These are phyloP conservation scores for Phialophora macrospora DNA, from an alignment of 2,329 filamentous ascomycete species.

Conservation along the genomic window DNA sequence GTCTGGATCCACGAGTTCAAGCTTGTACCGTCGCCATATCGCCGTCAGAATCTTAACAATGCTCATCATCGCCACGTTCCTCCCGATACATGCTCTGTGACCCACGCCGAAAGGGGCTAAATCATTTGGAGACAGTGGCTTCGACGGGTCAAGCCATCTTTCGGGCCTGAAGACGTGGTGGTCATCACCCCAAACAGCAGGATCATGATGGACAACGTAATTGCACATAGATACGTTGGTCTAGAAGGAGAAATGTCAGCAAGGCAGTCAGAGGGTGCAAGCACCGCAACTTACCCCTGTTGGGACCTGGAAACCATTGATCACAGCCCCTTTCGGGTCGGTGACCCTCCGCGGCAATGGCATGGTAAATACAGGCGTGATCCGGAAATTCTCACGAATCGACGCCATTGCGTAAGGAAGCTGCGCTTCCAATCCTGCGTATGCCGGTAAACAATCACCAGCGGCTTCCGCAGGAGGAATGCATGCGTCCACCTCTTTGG, in stretches of 20 bases:
- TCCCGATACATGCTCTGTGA: slow-evolving; percentile 55
- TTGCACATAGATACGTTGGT: slow-evolving; percentile 24
- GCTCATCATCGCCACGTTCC: slow-evolving; percentile 50
- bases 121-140: slow-evolving; percentile 48
- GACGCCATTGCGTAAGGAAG: slow-evolving; percentile 25
- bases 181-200: slow-evolving; percentile 24
- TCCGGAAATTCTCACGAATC: slow-evolving; percentile 23
- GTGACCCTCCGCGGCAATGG: slow-evolving; percentile 19
- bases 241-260: slow-evolving; percentile 1
- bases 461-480: not conserved
- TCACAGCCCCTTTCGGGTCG: slow-evolving; percentile 11
- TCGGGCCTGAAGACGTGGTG: slow-evolving; percentile 51
- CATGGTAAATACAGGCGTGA: slow-evolving; percentile 23
- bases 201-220: slow-evolving; percentile 25
- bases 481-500: slow-evolving; percentile 13
- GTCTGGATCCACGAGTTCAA: slow-evolving; percentile 16
- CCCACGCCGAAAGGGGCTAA: slow-evolving; percentile 58
- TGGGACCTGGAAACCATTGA: slow-evolving; percentile 23
- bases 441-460: slow-evolving; percentile 8
- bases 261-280: not conserved
- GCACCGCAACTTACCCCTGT: slow-evolving; percentile 17
- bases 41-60: slow-evolving; percentile 25
- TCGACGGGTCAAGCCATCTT: slow-evolving; percentile 51
- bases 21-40: slow-evolving; percentile 19
- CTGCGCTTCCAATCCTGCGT: slow-evolving; percentile 27